Evolutionary conservation across 257 asterid genomes (phyloP), one percentile per base, ranked within the genome.

Genomic region (Forsythia suspensa): DNA sequence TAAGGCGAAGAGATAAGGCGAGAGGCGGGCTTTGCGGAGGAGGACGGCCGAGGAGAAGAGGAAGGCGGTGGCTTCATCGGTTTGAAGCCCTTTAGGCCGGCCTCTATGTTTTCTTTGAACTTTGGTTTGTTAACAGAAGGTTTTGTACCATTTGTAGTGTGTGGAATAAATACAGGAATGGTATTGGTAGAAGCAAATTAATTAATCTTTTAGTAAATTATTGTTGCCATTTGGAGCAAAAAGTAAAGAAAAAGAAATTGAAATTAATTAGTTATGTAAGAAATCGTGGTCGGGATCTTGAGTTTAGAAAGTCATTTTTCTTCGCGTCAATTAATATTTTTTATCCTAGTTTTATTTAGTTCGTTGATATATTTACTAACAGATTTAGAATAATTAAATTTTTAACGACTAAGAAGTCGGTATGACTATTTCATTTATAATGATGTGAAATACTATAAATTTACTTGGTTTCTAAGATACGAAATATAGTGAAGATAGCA

Each of bases 1-100:
- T 15, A 88, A 76, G 18, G 84, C 74, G 77, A 86, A 66, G 18
- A 82, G 82, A 20, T 77, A 74, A n/a, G 91, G 90, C 52, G 89
- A 82, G 29, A 88, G 72, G 5, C 84, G 86, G 8, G 75, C 37
- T 66, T 84, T 85, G 75, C 76, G 74, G 2, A 40, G 66, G 34
- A 76, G 79, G 61, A 46, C 20, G 9, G 80, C 65, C 63, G 87
- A 37, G n/a, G 12, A 18, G 86, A 63, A 39, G 85, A 18, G 72
- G 76, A 34, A 65, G 77, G 61, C 43, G 82, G 79, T 51, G 86
- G 77, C 80, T 88, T 88, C 88, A 84, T 85, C 63, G 87, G 48
- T 57, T 61, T 48, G 63, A 51, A 43, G 43, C 46, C 18, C 63
- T 57, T 78, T 52, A 3, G 61, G 61, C 21, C 8, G 21, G 21